phyloP scores from a whole-genome alignment of 306 rosid genomes.

The Quercus ilex region DNA sequence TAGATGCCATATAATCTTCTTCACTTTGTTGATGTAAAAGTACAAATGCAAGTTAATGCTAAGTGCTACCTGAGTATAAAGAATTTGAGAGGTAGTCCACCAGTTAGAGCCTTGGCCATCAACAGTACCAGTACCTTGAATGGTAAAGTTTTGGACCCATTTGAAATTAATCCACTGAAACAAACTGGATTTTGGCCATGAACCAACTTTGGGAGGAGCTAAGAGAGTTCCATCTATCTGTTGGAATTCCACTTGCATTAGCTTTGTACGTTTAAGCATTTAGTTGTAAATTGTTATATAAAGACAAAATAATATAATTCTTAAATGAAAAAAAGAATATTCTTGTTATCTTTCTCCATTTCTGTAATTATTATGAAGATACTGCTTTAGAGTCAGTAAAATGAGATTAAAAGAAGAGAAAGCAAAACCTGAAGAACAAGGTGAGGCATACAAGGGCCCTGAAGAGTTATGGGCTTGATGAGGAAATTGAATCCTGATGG shows the following conservation, averaged over 20 bases:
- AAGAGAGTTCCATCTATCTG: conserved; percentile 86
- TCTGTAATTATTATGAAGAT: background rate
- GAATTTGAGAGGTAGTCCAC: conserved; percentile 50
- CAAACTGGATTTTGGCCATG: conserved; percentile 73
- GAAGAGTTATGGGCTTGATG: conserved; percentile 62
- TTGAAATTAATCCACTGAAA: conserved; percentile 91
- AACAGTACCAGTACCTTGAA: conserved; percentile 75
- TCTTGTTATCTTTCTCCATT: background rate
- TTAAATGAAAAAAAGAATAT: background rate
- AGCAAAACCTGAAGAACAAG: conserved; percentile 74
- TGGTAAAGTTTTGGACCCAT: conserved; percentile 69
- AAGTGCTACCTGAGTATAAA: conserved; percentile 37
- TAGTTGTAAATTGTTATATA: conserved; percentile 2
- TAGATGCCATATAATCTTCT: background rate
- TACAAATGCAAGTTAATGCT: background rate
- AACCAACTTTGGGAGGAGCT: conserved; percentile 63
- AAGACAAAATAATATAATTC: background rate
- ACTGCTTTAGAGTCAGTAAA: background rate
- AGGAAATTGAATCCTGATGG: conserved; percentile 62
- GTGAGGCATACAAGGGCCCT: conserved; percentile 82
- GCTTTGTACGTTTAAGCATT: background rate
- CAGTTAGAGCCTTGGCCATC: conserved; percentile 84
- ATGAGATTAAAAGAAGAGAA: background rate
- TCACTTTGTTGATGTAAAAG: background rate
- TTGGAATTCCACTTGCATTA: conserved; percentile 17